Evolutionary conservation across 306 rosid species (phyloP), one percentile per base, ranked within the genome.

Genomic region (Cucumis hystrix): DNA sequence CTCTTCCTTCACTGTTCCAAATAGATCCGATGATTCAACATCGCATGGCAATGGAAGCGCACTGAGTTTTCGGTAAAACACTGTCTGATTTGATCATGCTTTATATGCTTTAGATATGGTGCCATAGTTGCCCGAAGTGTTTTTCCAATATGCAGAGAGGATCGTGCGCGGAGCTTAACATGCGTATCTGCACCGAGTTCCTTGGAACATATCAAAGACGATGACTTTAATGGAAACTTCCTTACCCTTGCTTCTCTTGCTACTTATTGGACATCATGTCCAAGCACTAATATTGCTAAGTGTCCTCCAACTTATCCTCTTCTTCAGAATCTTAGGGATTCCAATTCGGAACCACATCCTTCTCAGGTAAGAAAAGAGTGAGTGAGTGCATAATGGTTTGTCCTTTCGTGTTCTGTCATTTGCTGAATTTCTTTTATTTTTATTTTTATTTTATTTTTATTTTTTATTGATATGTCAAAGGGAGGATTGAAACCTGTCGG

Each of bases 1-100:
- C 41, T 82, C 79, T 77, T 18, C 85, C 72, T 76, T 45, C 21
- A 4, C 71, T 80, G 87, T 83, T 80, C 80, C 83, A 63, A 63
- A 56, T 73, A 81, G 84, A 80, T 66, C 85, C 17, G 87, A 86
- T 82, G 82, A 80, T 75, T 77, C 82, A 58, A 45, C 75, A 43
- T 43, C 67, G 60, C 65, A 72, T 0, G 61, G 76, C 8, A 15
- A 54, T 71, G 59, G 59, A 72, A 72, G 15, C 35, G 8, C 61
- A 16, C 58, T 18, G 18, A 23, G 58, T 80, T 0, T 75, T 72
- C 23, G 81, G 83, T 49, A 83, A 80, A 52, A 8, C 21, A 13
- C 28, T 15, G 9, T 83, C 78, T 37, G 87, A 80, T 3, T 75
- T 74, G 65, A 58, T 62, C 67, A 61, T 80, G 62, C 79, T 52